Evolutionary conservation across 345 rosid species (phyloP).

Genomic region (Schrenkiella parvula): DNA sequence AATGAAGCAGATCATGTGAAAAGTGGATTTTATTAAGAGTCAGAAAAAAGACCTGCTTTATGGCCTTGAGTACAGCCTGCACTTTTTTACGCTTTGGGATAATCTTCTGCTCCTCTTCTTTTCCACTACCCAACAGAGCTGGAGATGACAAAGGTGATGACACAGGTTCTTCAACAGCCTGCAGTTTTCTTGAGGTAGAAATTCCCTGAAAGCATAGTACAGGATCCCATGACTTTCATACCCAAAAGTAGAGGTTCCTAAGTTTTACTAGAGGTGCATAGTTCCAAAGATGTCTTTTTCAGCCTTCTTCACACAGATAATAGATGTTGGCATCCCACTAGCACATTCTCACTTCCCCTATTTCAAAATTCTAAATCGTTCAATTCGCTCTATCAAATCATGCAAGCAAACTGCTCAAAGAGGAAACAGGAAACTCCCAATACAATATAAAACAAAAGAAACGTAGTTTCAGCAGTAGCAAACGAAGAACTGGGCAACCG

Average conservation of each 20-base stretch:
- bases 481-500: neutral
- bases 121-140: constrained; percentile 49
- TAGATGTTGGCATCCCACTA: no score
- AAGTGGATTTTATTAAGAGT: neutral
- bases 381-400: neutral
- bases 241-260: neutral
- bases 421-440: neutral
- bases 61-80: constrained; percentile 82
- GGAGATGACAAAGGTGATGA: constrained; percentile 73
- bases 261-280: neutral
- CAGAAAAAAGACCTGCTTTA: constrained; percentile 57
- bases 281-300: neutral
- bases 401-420: neutral
- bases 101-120: constrained; percentile 59
- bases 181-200: constrained; percentile 60
- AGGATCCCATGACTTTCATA: neutral
- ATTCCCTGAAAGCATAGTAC: constrained; percentile 51
- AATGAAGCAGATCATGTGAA: neutral
- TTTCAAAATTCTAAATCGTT: no score
- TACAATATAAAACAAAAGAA: neutral
- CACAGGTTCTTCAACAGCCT: constrained; percentile 62
- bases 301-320: neutral
- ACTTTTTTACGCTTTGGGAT: constrained; percentile 58
- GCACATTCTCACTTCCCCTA: no score
- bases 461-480: neutral